Evolutionary conservation across 495 filamentous ascomycete species (phyloP).

Genomic region (Xylaria telfairii): DNA sequence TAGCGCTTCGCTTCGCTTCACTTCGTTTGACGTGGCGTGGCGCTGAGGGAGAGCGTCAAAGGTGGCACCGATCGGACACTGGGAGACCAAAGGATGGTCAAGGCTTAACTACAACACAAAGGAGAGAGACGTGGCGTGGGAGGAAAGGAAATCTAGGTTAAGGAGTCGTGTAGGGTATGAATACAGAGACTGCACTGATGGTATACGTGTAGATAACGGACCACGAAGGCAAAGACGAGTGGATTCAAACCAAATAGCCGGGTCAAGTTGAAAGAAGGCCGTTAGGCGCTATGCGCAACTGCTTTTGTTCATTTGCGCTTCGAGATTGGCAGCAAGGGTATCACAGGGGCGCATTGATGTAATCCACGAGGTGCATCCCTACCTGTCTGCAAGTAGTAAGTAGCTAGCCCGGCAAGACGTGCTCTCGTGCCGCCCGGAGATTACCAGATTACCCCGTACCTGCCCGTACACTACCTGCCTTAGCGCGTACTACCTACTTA

Average conservation of each 20-base stretch:
- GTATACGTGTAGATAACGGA: neutral
- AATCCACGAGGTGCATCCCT: slow-evolving; percentile 14
- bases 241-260: slow-evolving; percentile 13
- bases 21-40: slow-evolving; percentile 22
- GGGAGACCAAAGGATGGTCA: neutral
- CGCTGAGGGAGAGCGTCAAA: slow-evolving; percentile 2
- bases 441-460: neutral
- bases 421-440: neutral
- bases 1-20: slow-evolving; percentile 25
- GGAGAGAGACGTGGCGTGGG: slow-evolving; percentile 17
- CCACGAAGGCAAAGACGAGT: neutral
- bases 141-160: slow-evolving; percentile 18
- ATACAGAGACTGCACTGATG: neutral
- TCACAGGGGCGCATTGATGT: slow-evolving; percentile 16
- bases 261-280: slow-evolving; percentile 10
- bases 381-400: neutral
- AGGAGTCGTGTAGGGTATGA: slow-evolving; percentile 12
- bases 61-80: neutral
- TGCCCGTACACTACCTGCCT: neutral
- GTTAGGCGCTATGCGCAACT: slow-evolving; percentile 6
- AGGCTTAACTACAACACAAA: neutral
- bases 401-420: neutral
- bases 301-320: slow-evolving; percentile 18
- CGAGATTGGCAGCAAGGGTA: slow-evolving; percentile 21
- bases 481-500: neutral